phyloP scores from a whole-genome alignment of 1,284 basidiomycete genomes.

The Phlebopus sp. region DNA sequence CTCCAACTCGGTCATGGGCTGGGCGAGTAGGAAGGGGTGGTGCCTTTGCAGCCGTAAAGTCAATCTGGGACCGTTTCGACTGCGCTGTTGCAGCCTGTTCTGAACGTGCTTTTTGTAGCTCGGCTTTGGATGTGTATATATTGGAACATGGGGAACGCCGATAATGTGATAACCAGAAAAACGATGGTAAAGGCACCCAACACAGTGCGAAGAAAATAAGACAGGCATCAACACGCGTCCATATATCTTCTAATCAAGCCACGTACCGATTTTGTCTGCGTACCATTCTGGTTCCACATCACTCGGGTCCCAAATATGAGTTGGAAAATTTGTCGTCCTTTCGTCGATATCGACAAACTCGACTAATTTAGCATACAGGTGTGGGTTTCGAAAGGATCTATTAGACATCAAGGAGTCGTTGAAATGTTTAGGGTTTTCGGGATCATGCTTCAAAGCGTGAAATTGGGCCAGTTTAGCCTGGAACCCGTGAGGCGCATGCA shows the following conservation, averaged over 20 bases:
- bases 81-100: conserved; percentile 32
- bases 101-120: conserved; percentile 44
- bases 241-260: neutral
- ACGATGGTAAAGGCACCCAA: conserved; percentile 1
- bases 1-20: conserved; percentile 17
- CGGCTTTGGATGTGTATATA: conserved; percentile 37
- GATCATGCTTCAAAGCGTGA: conserved; percentile 63
- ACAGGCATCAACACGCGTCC: conserved; percentile 25
- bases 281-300: conserved; percentile 64
- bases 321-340: conserved; percentile 75
- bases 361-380: conserved; percentile 90
- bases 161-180: neutral
- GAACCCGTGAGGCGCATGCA: neutral
- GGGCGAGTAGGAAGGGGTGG: conserved; percentile 8
- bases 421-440: conserved; percentile 77
- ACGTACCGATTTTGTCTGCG: conserved; percentile 66
- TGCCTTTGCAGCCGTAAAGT: conserved; percentile 30
- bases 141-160: conserved; percentile 9
- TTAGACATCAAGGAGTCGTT: conserved; percentile 91
- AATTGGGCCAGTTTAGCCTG: conserved; percentile 82
- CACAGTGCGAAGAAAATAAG: neutral
- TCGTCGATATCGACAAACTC: conserved; percentile 91
- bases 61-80: conserved; percentile 32
- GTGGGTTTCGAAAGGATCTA: conserved; percentile 91
- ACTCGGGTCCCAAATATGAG: conserved; percentile 65